These are phyloP conservation scores for Diaporthe destruens DNA, from an alignment of 2,329 filamentous ascomycete species.

Conservation along the genomic window DNA sequence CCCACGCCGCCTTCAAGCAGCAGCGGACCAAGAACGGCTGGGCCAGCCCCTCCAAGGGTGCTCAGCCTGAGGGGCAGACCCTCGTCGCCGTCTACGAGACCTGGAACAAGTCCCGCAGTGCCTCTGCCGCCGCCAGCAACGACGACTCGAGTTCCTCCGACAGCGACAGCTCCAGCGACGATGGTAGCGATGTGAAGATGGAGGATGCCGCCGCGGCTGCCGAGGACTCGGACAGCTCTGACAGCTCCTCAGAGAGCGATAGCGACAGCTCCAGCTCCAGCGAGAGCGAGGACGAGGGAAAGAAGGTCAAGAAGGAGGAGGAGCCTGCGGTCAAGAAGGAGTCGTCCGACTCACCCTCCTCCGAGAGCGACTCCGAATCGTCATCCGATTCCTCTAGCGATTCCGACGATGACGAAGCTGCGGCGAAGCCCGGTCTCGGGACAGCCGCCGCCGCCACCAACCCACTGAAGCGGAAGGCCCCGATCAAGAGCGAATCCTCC, in stretches of 20 bases:
- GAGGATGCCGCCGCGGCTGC: constrained; percentile 52
- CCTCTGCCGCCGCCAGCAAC: constrained; percentile 43
- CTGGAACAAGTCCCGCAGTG: constrained; percentile 59
- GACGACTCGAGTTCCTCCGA: constrained; percentile 38
- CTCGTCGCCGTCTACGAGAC: constrained; percentile 64
- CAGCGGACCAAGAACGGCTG: constrained; percentile 69
- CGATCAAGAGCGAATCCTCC: constrained; percentile 55
- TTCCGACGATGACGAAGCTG: constrained; percentile 44
- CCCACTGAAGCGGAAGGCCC: constrained; percentile 68
- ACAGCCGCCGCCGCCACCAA: constrained; percentile 50
- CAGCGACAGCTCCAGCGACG: constrained; percentile 48
- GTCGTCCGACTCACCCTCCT: constrained; percentile 31
- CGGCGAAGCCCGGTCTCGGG: constrained; percentile 44
- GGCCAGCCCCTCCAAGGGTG: constrained; percentile 50
- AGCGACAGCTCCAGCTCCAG: constrained; percentile 48
- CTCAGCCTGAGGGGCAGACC: constrained; percentile 47
- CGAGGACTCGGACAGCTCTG: constrained; percentile 45
- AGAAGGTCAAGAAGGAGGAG: constrained; percentile 46
- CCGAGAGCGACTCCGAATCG: constrained; percentile 26
- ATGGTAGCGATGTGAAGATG: constrained; percentile 61
- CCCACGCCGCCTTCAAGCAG: constrained; percentile 72
- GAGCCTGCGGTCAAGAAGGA: constrained; percentile 46
- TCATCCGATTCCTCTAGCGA: constrained; percentile 35
- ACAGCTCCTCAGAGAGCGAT: constrained; percentile 45
- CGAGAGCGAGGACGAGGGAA: constrained; percentile 51